These are phyloP conservation scores for Trichodelitschia bisporula DNA, from an alignment of 495 filamentous ascomycete genomes.

Conservation along the genomic window DNA sequence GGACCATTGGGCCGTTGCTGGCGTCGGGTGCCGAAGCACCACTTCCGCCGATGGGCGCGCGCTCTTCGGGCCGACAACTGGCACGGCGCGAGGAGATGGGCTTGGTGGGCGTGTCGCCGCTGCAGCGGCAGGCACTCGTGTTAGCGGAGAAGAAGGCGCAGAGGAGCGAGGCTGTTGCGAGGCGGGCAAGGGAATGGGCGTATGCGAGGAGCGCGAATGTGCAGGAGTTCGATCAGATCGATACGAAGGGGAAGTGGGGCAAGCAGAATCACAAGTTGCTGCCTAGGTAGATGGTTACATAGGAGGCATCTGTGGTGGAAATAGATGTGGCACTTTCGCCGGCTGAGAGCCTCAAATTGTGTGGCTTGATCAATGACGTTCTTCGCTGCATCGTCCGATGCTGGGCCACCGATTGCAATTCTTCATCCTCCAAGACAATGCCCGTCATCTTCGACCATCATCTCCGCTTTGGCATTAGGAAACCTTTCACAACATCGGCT, in stretches of 20 bases:
- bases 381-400: too few species aligned
- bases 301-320: too few species aligned
- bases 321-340: too few species aligned
- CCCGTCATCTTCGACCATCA: too few species aligned
- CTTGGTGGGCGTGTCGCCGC: conserved; percentile 6
- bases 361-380: too few species aligned
- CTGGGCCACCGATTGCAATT: too few species aligned
- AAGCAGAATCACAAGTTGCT: conserved; percentile 9
- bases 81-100: conserved; percentile 10
- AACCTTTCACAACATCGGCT: too few species aligned
- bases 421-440: too few species aligned
- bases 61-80: conserved; percentile 6
- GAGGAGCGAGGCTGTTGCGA: conserved; percentile 8
- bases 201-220: conserved; percentile 7
- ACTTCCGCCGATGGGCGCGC: too few species aligned
- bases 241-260: conserved; percentile 7
- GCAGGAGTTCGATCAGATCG: conserved; percentile 9
- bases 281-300: conserved; percentile 1
- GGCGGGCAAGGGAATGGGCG: conserved; percentile 7
- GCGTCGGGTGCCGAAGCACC: too few species aligned
- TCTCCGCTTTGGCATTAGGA: too few species aligned
- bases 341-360: too few species aligned
- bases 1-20: conserved; percentile 4
- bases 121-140: conserved; percentile 6
- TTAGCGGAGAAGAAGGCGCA: conserved; percentile 9